Base-by-base conservation (phyloP, 2,329 filamentous ascomycete species). In the Fusarium decemcellulare region DNA sequence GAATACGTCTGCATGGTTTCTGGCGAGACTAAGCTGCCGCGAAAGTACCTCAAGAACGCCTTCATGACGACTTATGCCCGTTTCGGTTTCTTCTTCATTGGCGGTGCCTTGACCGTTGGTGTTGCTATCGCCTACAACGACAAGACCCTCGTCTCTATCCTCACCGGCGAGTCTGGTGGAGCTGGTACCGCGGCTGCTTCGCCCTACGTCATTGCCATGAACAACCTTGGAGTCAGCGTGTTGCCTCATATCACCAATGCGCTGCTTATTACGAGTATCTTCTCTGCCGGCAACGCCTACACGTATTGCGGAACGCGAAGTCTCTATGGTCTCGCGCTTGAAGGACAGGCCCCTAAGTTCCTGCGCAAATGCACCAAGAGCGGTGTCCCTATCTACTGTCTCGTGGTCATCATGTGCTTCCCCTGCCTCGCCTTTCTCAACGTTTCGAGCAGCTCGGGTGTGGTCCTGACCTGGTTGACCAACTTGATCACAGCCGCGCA, bases 41-140 rank as follows among this genome's bases (percentile, higher is more conserved):
- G 64, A n/a, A 43, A 40, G 5, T 67, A 67, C 8, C 37, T 67
- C 8, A 67, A 67, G 56, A 67, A 64, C 15, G 64, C 64, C 14
- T 67, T 64, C 27, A 67, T 64, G 61, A 67, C 64, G 9, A 64
- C 61, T 5, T 67, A 67, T 32, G 8, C 59, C 14, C 60, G 64
- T 29, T 67, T 67, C 10, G 61, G 60, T 10, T 64, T 67, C 18
- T 67, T 67, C 56, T 67, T 67, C 18, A 67, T 67, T 6, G 64
- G 64, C 9, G 64, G 64, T 6, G 64, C 61, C 8, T 47, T 67
- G 10, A 83, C 84, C 29, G 88, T 87, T 68, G 90, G 90, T 27
- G 89, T 92, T 48, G 77, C 91, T 46, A 84, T 93, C 51, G 84
- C 91, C 2, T 89, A 89, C 75, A 87, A 92, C 60, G 89, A 92